Conservation (phyloP, 495 filamentous ascomycete genomes). For the Elasticomyces elasticus region DNA sequence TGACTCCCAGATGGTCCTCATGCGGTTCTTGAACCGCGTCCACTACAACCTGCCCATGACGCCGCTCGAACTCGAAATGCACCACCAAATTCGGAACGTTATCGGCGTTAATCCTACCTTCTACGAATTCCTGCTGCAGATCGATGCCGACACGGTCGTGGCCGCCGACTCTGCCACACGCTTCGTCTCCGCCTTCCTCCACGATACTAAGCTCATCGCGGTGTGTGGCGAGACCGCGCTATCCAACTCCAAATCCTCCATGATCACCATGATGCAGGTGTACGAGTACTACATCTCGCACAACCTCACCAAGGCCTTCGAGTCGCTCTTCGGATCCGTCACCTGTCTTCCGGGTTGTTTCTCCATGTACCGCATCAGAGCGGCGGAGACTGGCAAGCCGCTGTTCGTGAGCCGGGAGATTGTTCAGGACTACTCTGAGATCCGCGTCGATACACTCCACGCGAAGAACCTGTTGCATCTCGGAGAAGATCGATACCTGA, state of each 20-base stretch:
- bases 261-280: slow-evolving; percentile 97
- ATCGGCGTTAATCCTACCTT: slow-evolving; percentile 98
- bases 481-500: slow-evolving; percentile 91
- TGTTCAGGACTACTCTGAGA: slow-evolving; percentile 73
- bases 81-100: slow-evolving; percentile 97
- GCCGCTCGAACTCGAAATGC: slow-evolving; percentile 94
- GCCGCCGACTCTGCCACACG: slow-evolving; percentile 83
- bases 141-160: slow-evolving; percentile 95
- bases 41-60: slow-evolving; percentile 96
- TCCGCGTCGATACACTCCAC: slow-evolving; percentile 93
- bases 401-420: slow-evolving; percentile 91
- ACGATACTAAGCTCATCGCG: slow-evolving; percentile 84
- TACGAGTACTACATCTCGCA: slow-evolving; percentile 99
- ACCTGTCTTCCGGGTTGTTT: slow-evolving; percentile 98
- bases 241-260: slow-evolving; percentile 84
- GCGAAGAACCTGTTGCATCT: slow-evolving; percentile 98
- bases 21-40: slow-evolving; percentile 96
- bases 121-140: slow-evolving; percentile 94
- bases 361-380: slow-evolving; percentile 94
- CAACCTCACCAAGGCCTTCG: slow-evolving; percentile 96
- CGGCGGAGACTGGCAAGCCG: slow-evolving; percentile 86
- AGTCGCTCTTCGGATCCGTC: slow-evolving; percentile 91
- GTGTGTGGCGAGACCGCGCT: slow-evolving; percentile 91
- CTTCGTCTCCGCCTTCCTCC: slow-evolving; percentile 81
- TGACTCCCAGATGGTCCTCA: slow-evolving; percentile 95